Base-by-base conservation (phyloP, 768 basidiomycete genomes). In the Trametes meyenii region DNA sequence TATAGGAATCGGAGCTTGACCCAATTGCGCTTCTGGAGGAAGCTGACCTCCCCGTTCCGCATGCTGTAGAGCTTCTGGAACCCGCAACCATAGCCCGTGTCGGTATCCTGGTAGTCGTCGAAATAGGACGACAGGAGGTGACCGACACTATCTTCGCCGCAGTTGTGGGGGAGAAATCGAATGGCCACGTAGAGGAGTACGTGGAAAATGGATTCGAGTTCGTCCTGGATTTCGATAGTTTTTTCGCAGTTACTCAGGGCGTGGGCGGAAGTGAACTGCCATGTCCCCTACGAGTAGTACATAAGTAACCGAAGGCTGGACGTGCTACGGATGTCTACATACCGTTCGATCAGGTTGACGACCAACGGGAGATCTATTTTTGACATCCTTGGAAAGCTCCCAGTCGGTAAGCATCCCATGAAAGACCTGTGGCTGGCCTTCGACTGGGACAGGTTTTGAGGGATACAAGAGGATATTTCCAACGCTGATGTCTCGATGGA, bases 401-500 rank as follows among this genome's bases (percentile, higher is more conserved):
- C 62, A 63, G 36, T 58, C 62, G 26, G 45, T 63, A 33, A 63
- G 62, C 6, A 45, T 21, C 4, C 53, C 60, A 1, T 17, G 2
- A 35, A 35, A 46, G 2, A 2, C 21, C 2, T 24, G 29, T 33
- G 29, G 29, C 8, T 33, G 29, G 8, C 8, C 29, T 33, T 33
- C 29, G 29, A 33, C n/a, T 33, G 29, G 29, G 29, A 8, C 46
- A 5, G 35, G 13, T 10, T 19, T 38, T 2, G 23, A 14, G 23
- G 23, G 23, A 14, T 46, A 26, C 4, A 61, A 21, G 19, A 61
- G 52, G 29, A 61, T 55, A n/a, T 61, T 61, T 5, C 45, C 52
- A 0, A 38, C 42, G 26, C 60, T 61, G 43, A 63, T 63, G 24
- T 56, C 62, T 10, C 62, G 42, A 19, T 56, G 55, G 36, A 63